Evolutionary conservation across 805 yeast species (phyloP).

Genomic region (Metschnikowia noctiluminum): DNA sequence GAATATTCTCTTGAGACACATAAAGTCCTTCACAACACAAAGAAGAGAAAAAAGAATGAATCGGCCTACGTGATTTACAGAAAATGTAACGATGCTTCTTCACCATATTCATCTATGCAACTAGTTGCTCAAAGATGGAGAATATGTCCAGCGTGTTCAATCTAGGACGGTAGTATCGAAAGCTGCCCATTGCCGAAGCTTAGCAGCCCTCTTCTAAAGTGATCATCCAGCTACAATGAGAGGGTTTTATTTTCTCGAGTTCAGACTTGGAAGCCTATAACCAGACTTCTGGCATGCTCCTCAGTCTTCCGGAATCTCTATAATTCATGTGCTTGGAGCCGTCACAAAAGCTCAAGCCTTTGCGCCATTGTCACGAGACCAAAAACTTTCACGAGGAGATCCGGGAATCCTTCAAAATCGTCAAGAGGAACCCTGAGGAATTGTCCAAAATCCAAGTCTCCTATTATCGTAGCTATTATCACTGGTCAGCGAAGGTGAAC

Average conservation of each 20-base stretch:
- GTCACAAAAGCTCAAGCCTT: slow-evolving; percentile 16
- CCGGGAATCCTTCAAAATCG: too few species aligned
- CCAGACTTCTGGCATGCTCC: not conserved
- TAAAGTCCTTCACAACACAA: too few species aligned
- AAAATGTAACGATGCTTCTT: slow-evolving; percentile 68
- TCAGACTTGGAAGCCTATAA: too few species aligned
- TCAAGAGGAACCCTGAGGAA: not conserved
- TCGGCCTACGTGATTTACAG: not conserved
- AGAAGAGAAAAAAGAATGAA: not conserved
- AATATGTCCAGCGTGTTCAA: slow-evolving; percentile 69
- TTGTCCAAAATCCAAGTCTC: too few species aligned
- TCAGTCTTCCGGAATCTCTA: too few species aligned
- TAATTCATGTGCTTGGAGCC: not conserved
- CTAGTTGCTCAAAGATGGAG: slow-evolving; percentile 58
- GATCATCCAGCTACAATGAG: slow-evolving; percentile 15
- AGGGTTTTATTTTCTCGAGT: not conserved
- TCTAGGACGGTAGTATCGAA: slow-evolving; percentile 66
- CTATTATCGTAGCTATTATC: too few species aligned
- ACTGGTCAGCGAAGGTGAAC: too few species aligned
- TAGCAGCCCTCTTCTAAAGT: slow-evolving; percentile 13
- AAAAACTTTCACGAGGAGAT: too few species aligned
- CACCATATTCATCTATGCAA: slow-evolving; percentile 70
- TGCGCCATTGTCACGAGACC: slow-evolving; percentile 12
- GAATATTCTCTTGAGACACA: too few species aligned
- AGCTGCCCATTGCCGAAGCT: slow-evolving; percentile 12